Base-by-base conservation (phyloP, 164 flowering plant species). In the Tinospora cordifolia region DNA sequence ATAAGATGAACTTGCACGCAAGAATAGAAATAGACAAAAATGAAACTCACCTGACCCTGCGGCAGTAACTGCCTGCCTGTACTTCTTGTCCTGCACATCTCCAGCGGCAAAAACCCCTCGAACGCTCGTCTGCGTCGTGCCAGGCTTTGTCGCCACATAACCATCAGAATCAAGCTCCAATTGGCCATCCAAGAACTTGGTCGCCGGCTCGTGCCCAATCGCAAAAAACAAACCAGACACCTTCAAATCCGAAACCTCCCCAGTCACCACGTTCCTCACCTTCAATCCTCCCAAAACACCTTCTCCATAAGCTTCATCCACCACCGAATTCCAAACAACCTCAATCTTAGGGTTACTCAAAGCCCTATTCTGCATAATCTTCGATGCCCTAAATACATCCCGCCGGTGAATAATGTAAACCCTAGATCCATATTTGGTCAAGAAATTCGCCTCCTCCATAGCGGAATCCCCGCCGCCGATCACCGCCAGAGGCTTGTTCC, bases 381-480 rank as follows among this genome's bases (percentile, higher is more conserved):
- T 92, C 2, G 97, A 89, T 3, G 96, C 97, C 82, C 98, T 83
- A 68, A 95, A 90, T 1, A 66, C 67, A 66, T 84, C 92, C 78
- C 99, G 83, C 65, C 99, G 41, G 46, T 92, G 98, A 38, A 94
- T 82, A 6, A 94, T 86, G 59, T 86, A 84, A 14, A 94, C 99
- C 74, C 80, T 87, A 0, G 93, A 89, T 0, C 90, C 99, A 62
- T 84, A 94, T 76, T 92, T 94, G 11, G 97, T 92, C 47, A 94
- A 77, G 74, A 84, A 92, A 21, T 70, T 92, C 4, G 97, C 97
- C 67, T 94, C 98, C 71, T 94, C 99, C 97, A 92, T 94, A 0
- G 99, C 98, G 4, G 99, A 92, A 69, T 94, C 99, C 0, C 97
- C 98, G 9, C 99, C 98, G 0, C 99, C 99, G 8, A 94, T 89